Conservation (phyloP, 768 basidiomycete genomes). For the Paxillus involutus region DNA sequence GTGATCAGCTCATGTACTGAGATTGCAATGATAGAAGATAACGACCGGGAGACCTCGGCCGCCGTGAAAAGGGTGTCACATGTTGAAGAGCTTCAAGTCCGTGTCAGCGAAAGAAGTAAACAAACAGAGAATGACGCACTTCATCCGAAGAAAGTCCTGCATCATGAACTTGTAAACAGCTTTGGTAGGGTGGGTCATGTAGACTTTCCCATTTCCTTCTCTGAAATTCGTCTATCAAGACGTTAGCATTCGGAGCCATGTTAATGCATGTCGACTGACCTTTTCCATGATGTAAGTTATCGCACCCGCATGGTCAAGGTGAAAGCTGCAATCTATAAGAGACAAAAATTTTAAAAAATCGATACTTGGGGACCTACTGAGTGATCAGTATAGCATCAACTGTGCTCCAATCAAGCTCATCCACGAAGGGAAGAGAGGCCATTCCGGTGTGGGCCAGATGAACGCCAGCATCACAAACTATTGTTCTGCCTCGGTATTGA, state of each 20-base stretch:
- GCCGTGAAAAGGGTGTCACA: conserved; percentile 76
- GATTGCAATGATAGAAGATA: conserved; percentile 80
- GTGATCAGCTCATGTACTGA: conserved; percentile 89
- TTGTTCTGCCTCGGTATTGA: conserved; percentile 84
- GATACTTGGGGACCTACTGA: conserved; percentile 59
- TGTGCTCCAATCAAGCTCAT: conserved; percentile 95
- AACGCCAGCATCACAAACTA: conserved; percentile 94
- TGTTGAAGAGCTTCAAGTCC: conserved; percentile 48
- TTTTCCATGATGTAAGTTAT: conserved; percentile 97
- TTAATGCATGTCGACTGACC: conserved; percentile 41
- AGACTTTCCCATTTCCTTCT: conserved; percentile 94
- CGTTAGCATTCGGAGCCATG: neutral
- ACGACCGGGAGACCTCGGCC: conserved; percentile 74
- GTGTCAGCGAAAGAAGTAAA: neutral
- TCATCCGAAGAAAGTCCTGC: conserved; percentile 94
- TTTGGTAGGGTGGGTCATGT: conserved; percentile 99
- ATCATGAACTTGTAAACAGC: conserved; percentile 97
- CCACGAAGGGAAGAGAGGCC: conserved; percentile 91
- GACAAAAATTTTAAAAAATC: neutral
- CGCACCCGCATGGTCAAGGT: conserved; percentile 94
- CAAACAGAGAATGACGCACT: conserved; percentile 45
- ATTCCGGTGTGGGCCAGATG: conserved; percentile 94
- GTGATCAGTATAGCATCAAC: conserved; percentile 94
- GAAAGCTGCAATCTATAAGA: conserved; percentile 59
- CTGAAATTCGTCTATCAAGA: conserved; percentile 86